Percentiles rank a stretch among this genome's conserved stretches.
phyloP scores from a whole-genome alignment of 2,329 filamentous ascomycete genomes.

The Knoxdaviesia capensis region DNA sequence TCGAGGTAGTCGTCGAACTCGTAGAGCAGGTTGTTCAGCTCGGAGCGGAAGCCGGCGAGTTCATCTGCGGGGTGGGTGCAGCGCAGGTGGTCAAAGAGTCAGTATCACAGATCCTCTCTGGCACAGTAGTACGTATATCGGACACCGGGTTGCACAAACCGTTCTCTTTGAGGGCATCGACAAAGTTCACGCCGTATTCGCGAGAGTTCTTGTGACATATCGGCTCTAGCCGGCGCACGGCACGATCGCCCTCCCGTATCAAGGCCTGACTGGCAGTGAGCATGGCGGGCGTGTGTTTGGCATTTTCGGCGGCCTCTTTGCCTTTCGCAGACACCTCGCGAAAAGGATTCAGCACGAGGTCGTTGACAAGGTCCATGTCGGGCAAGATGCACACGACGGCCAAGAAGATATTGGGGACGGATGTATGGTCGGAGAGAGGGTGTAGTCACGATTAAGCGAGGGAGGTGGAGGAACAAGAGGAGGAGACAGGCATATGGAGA shows the following conservation, averaged over 20 bases:
- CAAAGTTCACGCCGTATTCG: slow-evolving; percentile 27
- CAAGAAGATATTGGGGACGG: too few relatives aligned
- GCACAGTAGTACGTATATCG: not conserved
- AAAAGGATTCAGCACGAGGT: slow-evolving; percentile 29
- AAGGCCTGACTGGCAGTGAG: slow-evolving; percentile 25
- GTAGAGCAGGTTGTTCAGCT: slow-evolving; percentile 30
- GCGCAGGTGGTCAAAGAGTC: not conserved
- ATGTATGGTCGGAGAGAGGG: too few relatives aligned
- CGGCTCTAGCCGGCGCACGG: slow-evolving; percentile 28
- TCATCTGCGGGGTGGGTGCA: slow-evolving; percentile 17
- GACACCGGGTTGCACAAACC: slow-evolving; percentile 16
- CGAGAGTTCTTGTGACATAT: slow-evolving; percentile 26
- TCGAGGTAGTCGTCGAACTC: slow-evolving; percentile 36
- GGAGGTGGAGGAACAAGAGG: too few relatives aligned
- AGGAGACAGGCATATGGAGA: not conserved
- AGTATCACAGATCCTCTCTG: not conserved
- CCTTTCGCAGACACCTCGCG: slow-evolving; percentile 31
- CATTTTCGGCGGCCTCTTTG: slow-evolving; percentile 24
- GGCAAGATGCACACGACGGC: too few relatives aligned
- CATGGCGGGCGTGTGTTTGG: slow-evolving; percentile 23
- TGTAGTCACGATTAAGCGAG: too few relatives aligned
- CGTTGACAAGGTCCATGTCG: slow-evolving; percentile 18
- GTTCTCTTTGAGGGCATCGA: slow-evolving; percentile 30
- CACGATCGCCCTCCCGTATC: slow-evolving; percentile 26
- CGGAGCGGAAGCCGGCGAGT: slow-evolving; percentile 24